These are phyloP conservation scores for Geranium incanum DNA, from an alignment of 441 rosid species.

Conservation along the genomic window DNA sequence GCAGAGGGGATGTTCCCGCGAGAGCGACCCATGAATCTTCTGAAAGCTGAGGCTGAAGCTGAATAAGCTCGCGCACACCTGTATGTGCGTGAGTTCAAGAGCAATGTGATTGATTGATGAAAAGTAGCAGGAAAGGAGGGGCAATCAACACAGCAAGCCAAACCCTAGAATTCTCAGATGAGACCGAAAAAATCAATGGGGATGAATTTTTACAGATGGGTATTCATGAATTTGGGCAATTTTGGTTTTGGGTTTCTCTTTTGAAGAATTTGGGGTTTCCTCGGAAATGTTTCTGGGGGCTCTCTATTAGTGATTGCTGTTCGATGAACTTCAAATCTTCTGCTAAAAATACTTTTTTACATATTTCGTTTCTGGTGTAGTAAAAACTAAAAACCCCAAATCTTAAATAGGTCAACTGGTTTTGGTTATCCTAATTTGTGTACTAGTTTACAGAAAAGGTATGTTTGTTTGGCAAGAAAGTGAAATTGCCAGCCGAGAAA, in stretches of 20 bases:
- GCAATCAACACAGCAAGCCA: not conserved
- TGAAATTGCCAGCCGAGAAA: conserved; percentile 5
- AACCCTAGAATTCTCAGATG: conserved; percentile 7
- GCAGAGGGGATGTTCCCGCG: conserved; percentile 77
- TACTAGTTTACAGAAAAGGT: not conserved
- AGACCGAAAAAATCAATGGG: not conserved
- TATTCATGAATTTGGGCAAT: not conserved
- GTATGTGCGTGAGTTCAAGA: not conserved
- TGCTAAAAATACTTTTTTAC: not conserved
- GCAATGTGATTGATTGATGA: conserved; percentile 7
- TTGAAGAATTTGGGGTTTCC: not conserved
- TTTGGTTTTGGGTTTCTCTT: not conserved
- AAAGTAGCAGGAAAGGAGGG: not conserved
- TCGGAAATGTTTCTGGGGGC: not conserved
- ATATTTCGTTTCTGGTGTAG: not conserved
- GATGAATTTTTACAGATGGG: not conserved
- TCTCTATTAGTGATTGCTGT: not conserved
- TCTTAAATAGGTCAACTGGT: conserved; percentile 2
- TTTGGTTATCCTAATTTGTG: not conserved
- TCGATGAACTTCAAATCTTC: not conserved
- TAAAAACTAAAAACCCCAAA: not conserved
- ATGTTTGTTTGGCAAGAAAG: conserved; percentile 5
- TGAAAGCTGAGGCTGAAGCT: conserved; percentile 20
- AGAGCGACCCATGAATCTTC: conserved; percentile 70
- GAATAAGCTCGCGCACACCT: conserved; percentile 23